Conservation (phyloP, 805 yeast genomes). For the Metschnikowia dekortorum region DNA sequence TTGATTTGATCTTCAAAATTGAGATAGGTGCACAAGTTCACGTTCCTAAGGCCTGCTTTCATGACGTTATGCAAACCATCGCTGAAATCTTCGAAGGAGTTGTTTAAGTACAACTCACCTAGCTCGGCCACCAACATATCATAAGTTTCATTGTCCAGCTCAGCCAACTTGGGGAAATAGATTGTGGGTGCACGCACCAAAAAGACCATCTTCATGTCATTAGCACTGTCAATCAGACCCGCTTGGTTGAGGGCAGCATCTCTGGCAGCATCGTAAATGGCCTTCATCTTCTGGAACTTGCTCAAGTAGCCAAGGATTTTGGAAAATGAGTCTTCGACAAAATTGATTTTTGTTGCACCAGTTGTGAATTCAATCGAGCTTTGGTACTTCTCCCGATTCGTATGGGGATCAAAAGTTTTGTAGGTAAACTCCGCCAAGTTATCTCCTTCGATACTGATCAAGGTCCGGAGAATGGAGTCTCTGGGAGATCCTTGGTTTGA, state of each 20-base stretch:
- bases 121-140: constrained; percentile 68
- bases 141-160: constrained; percentile 34
- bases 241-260: constrained; percentile 86
- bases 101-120: constrained; percentile 76
- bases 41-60: constrained; percentile 65
- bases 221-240: constrained; percentile 53
- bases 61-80: constrained; percentile 47
- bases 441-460: constrained; percentile 77
- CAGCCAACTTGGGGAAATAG: constrained; percentile 62
- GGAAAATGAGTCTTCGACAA: constrained; percentile 76
- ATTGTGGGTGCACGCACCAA: constrained; percentile 77
- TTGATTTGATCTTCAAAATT: constrained; percentile 38
- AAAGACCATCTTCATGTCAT: constrained; percentile 66
- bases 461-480: constrained; percentile 55
- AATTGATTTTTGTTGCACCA: constrained; percentile 71
- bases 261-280: constrained; percentile 83
- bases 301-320: constrained; percentile 62
- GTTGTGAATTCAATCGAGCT: constrained; percentile 60
- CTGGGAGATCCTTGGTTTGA: constrained; percentile 57
- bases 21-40: constrained; percentile 62
- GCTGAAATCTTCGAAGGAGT: constrained; percentile 43
- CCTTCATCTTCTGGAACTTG: constrained; percentile 80
- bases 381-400: constrained; percentile 46
- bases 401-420: constrained; percentile 66
- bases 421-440: constrained; percentile 78